Conservation (phyloP, 495 filamentous ascomycete species). For the Talaromyces adpressus region DNA sequence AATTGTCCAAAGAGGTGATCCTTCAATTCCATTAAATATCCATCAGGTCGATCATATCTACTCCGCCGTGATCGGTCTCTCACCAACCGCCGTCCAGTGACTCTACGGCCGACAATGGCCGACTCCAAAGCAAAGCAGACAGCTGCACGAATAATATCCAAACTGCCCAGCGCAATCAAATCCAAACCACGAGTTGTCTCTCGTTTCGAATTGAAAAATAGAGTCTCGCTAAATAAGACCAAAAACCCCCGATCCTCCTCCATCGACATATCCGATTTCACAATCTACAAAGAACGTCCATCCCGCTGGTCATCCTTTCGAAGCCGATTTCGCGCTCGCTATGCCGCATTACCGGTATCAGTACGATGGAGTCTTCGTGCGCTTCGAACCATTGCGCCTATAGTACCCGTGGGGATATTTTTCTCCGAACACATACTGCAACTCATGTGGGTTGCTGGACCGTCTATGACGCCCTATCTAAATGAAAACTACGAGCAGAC, state of each 20-base stretch:
- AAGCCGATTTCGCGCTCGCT: conserved; percentile 24
- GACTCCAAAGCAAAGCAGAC: conserved; percentile 5
- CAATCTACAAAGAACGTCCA: background rate
- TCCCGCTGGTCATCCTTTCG: conserved; percentile 16
- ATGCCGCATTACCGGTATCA: conserved; percentile 25
- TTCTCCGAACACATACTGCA: conserved; percentile 57
- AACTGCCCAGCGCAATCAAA: background rate
- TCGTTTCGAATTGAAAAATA: background rate
- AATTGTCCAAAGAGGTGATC: background rate
- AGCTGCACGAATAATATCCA: background rate
- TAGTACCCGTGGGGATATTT: conserved; percentile 57
- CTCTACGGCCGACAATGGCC: background rate
- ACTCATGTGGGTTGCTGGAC: conserved; percentile 56
- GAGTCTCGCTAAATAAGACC: background rate
- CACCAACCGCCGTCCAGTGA: background rate
- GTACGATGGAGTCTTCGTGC: conserved; percentile 22
- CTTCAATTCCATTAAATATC: background rate
- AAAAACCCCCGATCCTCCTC: background rate
- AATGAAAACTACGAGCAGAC: conserved; percentile 56
- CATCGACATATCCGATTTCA: background rate
- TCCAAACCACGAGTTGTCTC: conserved; percentile 3
- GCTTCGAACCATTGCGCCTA: conserved; percentile 48
- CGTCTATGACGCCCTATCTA: conserved; percentile 72
- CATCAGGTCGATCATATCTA: background rate
- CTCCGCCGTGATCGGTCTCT: background rate